Evolutionary conservation across 768 basidiomycete species (phyloP), one percentile per base, ranked within the genome.

Genomic region (Russula vinacea): DNA sequence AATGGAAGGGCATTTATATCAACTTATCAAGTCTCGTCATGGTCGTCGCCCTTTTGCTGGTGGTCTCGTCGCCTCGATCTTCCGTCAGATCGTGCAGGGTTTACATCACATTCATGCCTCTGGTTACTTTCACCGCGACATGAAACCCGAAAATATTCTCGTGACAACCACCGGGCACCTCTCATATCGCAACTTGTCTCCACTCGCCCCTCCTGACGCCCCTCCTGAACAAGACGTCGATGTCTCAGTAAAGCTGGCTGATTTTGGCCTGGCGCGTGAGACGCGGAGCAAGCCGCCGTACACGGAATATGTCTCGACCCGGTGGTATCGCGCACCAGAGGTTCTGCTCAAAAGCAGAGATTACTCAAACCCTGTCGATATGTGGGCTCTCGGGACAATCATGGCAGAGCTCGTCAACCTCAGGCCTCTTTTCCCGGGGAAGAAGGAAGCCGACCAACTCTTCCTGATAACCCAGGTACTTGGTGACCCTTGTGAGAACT

Each of bases 1-100:
- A 72, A 98, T 99, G 97, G 97, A 99, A 76, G 97, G 97, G 72
- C 98, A 99, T 77, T 85, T 99, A 54, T 99, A 96, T 77, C 97
- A 99, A 75, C 90, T 99, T 78, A 96, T 98, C 77, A 98, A 96
- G 78, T 86, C 94, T 53, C 88, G 97, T 66, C 93, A 92, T 77
- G 94, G 95, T 64, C 87, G 95, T 67, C 87, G 95, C 66, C 86
- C 94, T 7, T 86, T 99, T 65, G 96, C 97, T n/a, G 92, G 93
- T 51, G 97, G 97, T 68, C 88, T 99, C 69, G 89, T 96, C 66
- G 91, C 94, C 26, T 92, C 90, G 71, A 94, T 98, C 70, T 98
- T 97, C 74, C 86, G 84, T 62, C 97, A 99, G 76, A 90, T 95
- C 71, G 86, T 92, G 51, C 79, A 84, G 17, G 97, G 97, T 44